These are phyloP conservation scores for Candida piceae DNA, from an alignment of 805 yeast species.

Conservation along the genomic window DNA sequence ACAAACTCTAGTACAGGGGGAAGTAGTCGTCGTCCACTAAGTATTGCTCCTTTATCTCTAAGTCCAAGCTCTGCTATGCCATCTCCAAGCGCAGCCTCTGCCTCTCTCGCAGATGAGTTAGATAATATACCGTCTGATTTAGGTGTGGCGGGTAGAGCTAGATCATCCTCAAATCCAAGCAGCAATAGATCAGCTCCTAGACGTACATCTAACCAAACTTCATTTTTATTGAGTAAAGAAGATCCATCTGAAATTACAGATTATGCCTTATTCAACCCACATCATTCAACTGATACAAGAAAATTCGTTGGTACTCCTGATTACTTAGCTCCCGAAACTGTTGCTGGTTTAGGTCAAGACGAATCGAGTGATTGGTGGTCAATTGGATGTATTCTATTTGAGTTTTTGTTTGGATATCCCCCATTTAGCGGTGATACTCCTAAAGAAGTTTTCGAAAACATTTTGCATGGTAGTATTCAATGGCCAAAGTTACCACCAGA, in stretches of 20 bases:
- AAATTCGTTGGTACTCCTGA: conserved; percentile 96
- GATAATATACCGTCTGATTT: conserved; percentile 5
- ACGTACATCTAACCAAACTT: conserved; percentile 50
- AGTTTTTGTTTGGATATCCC: conserved; percentile 86
- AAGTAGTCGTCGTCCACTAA: conserved; percentile 8
- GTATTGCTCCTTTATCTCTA: conserved; percentile 25
- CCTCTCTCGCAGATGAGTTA: conserved; percentile 12
- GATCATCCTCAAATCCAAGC: conserved; percentile 33
- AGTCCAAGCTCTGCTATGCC: conserved; percentile 22
- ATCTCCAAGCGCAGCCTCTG: conserved; percentile 14
- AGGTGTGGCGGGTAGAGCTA: conserved; percentile 5
- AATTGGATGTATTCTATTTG: conserved; percentile 91
- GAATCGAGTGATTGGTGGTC: conserved; percentile 99
- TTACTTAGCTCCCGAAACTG: conserved; percentile 94
- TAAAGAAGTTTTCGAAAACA: conserved; percentile 75
- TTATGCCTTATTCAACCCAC: conserved; percentile 72
- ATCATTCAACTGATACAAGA: conserved; percentile 39
- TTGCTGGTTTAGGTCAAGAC: conserved; percentile 76
- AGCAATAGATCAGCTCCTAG: conserved; percentile 42
- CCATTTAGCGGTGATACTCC: conserved; percentile 88
- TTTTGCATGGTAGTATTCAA: conserved; percentile 63
- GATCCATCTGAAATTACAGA: conserved; percentile 34
- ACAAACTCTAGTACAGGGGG: background rate
- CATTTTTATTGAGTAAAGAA: conserved; percentile 49
- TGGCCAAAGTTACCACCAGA: conserved; percentile 74